Conservation (phyloP, 1,139 yeast species). For the Lodderomyces pseudojiufengensis region DNA sequence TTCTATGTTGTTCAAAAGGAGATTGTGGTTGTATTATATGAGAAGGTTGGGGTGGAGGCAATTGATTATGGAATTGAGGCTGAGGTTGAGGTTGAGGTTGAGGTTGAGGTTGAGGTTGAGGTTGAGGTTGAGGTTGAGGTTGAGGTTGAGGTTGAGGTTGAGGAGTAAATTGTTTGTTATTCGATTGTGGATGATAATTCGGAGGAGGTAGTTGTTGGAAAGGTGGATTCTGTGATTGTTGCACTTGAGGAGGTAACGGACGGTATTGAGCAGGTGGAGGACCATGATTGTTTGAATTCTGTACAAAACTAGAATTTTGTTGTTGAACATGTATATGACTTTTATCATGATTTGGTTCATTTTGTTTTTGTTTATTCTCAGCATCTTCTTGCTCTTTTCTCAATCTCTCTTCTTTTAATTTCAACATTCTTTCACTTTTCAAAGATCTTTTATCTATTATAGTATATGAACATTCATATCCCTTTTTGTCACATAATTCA, state of each 20-base stretch:
- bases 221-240: too few species aligned
- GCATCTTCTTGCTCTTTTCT: constrained; percentile 3
- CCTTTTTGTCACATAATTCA: constrained; percentile 23
- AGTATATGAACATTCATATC: constrained; percentile 23
- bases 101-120: constrained; percentile 5
- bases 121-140: constrained; percentile 5
- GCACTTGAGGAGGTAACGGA: background rate
- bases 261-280: background rate
- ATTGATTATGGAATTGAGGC: constrained; percentile 2
- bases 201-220: background rate
- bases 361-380: background rate
- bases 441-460: constrained; percentile 26
- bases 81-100: constrained; percentile 2
- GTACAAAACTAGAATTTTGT: constrained; percentile 1
- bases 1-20: background rate
- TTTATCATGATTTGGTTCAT: background rate
- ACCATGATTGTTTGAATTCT: background rate
- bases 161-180: background rate
- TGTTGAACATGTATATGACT: constrained; percentile 5
- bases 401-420: constrained; percentile 9
- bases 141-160: background rate
- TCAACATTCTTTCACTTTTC: constrained; percentile 24
- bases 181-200: constrained; percentile 7
- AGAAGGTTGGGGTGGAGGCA: constrained; percentile 3
- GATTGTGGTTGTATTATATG: constrained; percentile 5